These are phyloP conservation scores for Globisporangium mamillatum DNA, from an alignment of 352 stramenopile genomes.

Conservation along the genomic window DNA sequence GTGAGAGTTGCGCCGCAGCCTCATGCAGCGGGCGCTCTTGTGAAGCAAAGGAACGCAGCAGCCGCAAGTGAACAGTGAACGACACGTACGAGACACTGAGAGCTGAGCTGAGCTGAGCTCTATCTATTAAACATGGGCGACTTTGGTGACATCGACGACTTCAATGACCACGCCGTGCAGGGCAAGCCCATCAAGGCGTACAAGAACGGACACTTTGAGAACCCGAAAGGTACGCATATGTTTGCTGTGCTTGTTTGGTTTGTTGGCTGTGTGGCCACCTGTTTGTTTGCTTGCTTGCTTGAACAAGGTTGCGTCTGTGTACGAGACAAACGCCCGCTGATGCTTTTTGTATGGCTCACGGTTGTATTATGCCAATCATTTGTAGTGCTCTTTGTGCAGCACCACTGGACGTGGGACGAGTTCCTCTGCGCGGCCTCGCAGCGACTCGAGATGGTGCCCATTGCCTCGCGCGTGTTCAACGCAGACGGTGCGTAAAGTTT, in stretches of 20 bases:
- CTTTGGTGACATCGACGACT: constrained; percentile 79
- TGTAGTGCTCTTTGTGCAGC: constrained; percentile 71
- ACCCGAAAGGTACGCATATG: constrained; percentile 47
- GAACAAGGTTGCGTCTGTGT: neutral
- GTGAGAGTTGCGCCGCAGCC: neutral
- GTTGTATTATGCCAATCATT: neutral
- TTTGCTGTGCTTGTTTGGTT: too few species aligned
- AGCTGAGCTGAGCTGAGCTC: neutral
- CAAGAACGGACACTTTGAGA: constrained; percentile 77
- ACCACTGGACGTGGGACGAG: constrained; percentile 85
- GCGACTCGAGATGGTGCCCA: constrained; percentile 80
- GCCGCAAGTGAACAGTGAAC: too few species aligned
- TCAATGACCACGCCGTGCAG: constrained; percentile 76
- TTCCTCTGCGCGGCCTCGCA: constrained; percentile 81
- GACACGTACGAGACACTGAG: neutral
- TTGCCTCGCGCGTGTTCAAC: constrained; percentile 83
- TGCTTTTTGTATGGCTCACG: constrained; percentile 1
- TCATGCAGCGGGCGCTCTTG: neutral
- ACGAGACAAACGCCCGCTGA: neutral
- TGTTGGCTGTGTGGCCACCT: neutral
- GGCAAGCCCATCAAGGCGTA: constrained; percentile 78
- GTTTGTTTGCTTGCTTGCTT: neutral
- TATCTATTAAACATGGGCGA: constrained; percentile 41
- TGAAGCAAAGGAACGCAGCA: neutral
- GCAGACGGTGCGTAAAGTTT: constrained; percentile 44